Evolutionary conservation across 352 stramenopile genomes (phyloP), one percentile per base, ranked within the genome.

Genomic region (Thalassiosira sp.): DNA sequence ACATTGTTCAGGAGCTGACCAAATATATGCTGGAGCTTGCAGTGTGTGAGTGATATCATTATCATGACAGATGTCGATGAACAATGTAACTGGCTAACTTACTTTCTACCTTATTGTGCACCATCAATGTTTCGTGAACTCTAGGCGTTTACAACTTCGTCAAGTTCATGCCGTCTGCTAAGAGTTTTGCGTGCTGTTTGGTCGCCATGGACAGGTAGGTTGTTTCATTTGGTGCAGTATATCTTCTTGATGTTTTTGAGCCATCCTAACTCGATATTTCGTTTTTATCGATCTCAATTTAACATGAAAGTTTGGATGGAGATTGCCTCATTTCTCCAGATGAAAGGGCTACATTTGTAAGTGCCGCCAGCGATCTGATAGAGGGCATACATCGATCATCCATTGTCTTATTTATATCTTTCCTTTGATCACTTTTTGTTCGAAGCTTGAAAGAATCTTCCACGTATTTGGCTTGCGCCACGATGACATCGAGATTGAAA

Each of bases 21-120:
- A 83, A 83, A 45, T 83, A 83, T 13, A 72, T 74, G 48, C 64
- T 62, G 24, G 75, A 83, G 33, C 49, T 83, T 7, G 60, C 75
- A 42, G 59, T 82, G 3, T 82, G 73, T 61, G 59, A 46, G 60
- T 69, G 13, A 48, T 27, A 18, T 48, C 25, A 20, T 5, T 5
- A 5, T 33, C 31, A 37, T 37, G 3, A 37, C 8, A 3, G 3
- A 37, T 37, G 31, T 37, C 31, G 3, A 3, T 37, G n/a, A 37
- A 10, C 8, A 37, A 3, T 37, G 8, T 37, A 8, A 37, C 3
- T 37, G 31, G 8, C 8, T 37, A 37, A 37, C 3, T 27, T 20
- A 20, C 3, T 22, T 31, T 15, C 16, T 7, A n/a, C 2, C 15
- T 48, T 1, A 56, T 31, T 48, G 22, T 24, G 7, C 27, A n/a